phyloP scores from a whole-genome alignment of 75 land plant species.

The Cryptomeria japonica region DNA sequence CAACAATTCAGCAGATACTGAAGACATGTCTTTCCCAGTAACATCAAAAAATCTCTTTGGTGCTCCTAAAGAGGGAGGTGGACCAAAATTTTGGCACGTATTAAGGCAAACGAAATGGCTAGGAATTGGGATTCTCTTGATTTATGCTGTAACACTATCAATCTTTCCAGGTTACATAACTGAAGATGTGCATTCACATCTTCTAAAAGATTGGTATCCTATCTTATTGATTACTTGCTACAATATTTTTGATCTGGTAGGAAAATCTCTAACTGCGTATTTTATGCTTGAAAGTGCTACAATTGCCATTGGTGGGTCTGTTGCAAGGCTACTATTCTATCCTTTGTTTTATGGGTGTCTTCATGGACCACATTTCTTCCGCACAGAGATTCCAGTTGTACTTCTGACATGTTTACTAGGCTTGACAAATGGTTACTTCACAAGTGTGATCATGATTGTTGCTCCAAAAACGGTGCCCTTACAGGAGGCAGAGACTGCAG shows the following conservation, averaged over 20 bases:
- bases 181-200: slow-evolving; percentile 88
- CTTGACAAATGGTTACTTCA: slow-evolving; percentile 86
- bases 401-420: slow-evolving; percentile 80
- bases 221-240: slow-evolving; percentile 72
- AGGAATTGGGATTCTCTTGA: slow-evolving; percentile 55
- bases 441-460: slow-evolving; percentile 78
- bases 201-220: slow-evolving; percentile 92
- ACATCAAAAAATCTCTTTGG: neutral
- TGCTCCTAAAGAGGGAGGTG: neutral
- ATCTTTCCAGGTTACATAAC: slow-evolving; percentile 95
- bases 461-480: slow-evolving; percentile 83
- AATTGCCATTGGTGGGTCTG: slow-evolving; percentile 56
- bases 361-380: slow-evolving; percentile 86
- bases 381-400: slow-evolving; percentile 81
- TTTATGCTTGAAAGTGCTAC: slow-evolving; percentile 63
- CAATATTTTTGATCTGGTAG: slow-evolving; percentile 84
- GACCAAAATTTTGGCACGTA: slow-evolving; percentile 45
- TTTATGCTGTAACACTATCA: slow-evolving; percentile 85
- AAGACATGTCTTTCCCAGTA: slow-evolving; percentile 30
- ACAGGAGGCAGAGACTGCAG: slow-evolving; percentile 83
- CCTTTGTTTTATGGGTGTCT: slow-evolving; percentile 75
- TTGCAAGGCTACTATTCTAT: slow-evolving; percentile 75
- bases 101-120: slow-evolving; percentile 64
- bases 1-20: slow-evolving; percentile 18
- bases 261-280: slow-evolving; percentile 69